phyloP scores from a whole-genome alignment of 2,329 filamentous ascomycete species.

The Beauveria varroae region DNA sequence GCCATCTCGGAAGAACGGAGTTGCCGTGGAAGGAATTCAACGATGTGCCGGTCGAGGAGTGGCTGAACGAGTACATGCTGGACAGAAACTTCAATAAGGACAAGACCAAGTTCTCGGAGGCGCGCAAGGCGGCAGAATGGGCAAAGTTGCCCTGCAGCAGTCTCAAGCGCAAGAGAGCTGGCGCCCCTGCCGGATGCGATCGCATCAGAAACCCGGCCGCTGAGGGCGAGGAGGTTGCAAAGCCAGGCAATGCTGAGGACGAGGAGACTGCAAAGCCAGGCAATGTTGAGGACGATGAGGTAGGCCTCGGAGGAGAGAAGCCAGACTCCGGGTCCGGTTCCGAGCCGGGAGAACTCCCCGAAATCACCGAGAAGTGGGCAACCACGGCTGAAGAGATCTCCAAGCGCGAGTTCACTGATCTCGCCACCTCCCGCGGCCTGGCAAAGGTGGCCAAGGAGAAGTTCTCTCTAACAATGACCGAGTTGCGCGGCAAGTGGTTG shows the following conservation, averaged over 20 bases:
- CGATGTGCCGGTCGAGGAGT: background rate
- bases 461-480: background rate
- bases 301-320: background rate
- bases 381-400: background rate
- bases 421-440: background rate
- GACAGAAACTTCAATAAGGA: background rate
- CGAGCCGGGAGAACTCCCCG: background rate
- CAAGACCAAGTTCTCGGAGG: background rate
- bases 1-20: background rate
- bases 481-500: background rate
- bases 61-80: background rate
- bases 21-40: background rate
- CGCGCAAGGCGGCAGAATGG: background rate
- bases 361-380: background rate
- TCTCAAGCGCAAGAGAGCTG: background rate
- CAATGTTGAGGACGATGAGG: too few relatives aligned
- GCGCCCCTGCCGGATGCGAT: background rate
- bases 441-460: background rate
- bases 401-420: background rate
- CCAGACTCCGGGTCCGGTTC: background rate
- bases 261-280: background rate
- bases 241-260: background rate
- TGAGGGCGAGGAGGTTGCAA: background rate
- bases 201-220: background rate
- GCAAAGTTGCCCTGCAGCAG: background rate